Evolutionary conservation across 1,139 yeast genomes (phyloP), one percentile per base, ranked within the genome.

Genomic region (Hansenula sp.): DNA sequence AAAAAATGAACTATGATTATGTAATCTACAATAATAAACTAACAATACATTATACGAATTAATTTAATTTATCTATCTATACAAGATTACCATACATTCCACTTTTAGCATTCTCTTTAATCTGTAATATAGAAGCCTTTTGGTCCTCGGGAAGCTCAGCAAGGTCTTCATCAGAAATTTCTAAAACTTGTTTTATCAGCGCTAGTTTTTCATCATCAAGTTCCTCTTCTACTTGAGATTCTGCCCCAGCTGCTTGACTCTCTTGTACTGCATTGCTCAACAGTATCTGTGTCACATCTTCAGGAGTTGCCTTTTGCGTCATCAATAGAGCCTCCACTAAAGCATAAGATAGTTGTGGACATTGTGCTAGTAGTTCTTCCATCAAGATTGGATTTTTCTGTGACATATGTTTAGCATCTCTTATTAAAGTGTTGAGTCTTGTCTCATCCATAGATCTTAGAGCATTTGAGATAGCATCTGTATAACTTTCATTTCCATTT

Each of bases 261-360:
- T 20, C 37, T 34, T 33, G 36, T 41, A 41, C 35, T 10, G 41
- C n/a, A 44, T 26, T 29, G 46, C 36, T 40, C 37, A 56, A 34
- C 35, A 56, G 37, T 38, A 62, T 44, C 29, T 57, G 53, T 22
- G 65, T 52, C 43, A 67, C 42, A 26, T 61, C 62, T 36, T 60
- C 61, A 5, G 56, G 57, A 28, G 56, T 51, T 9, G 59, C 54
- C 27, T 58, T 55, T 3, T 64, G 56, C 36, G 64, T 59, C n/a
- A 83, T 64, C 44, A 89, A 63, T 42, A 87, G 65, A 1, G 84
- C 72, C 56, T 90, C 97, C 6, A 90, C 87, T 28, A 89, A 66
- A 0, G 96, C 94, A 57, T 83, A 88, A 2, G 87, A 69, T 40
- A 90, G 65, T 53, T 87, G 96, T 0, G 95, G 95, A 48, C 83